Evolutionary conservation across 352 stramenopile genomes (phyloP).

Genomic region (Phytophthora pluvialis): DNA sequence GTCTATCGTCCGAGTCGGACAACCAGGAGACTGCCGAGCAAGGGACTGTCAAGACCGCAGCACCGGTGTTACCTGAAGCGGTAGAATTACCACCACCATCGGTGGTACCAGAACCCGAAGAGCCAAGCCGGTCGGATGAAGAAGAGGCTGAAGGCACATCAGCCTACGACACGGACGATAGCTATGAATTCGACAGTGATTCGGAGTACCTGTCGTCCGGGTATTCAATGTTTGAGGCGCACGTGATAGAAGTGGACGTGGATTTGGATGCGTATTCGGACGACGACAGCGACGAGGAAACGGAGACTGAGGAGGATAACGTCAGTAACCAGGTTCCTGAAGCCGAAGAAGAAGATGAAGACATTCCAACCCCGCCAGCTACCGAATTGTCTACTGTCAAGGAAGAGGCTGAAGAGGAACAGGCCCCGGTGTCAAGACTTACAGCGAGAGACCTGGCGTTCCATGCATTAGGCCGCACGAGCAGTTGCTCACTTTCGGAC

Average conservation of each 20-base stretch:
- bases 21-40: slow-evolving; percentile 16
- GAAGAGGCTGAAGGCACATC: slow-evolving; percentile 27
- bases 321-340: slow-evolving; percentile 17
- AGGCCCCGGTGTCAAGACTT: slow-evolving; percentile 21
- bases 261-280: slow-evolving; percentile 13
- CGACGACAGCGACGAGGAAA: slow-evolving; percentile 15
- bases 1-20: slow-evolving; percentile 5
- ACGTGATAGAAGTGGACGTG: slow-evolving; percentile 14
- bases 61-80: background rate
- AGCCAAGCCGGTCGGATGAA: slow-evolving; percentile 22
- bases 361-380: slow-evolving; percentile 11
- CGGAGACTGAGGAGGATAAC: background rate
- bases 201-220: slow-evolving; percentile 30
- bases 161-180: slow-evolving; percentile 37
- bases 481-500: slow-evolving; percentile 33
- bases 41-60: background rate
- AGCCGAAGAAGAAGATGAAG: slow-evolving; percentile 9
- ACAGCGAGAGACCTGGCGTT: slow-evolving; percentile 41
- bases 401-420: slow-evolving; percentile 28
- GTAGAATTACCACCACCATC: slow-evolving; percentile 14
- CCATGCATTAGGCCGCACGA: slow-evolving; percentile 36
- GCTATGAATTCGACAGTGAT: slow-evolving; percentile 48
- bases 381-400: slow-evolving; percentile 33
- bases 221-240: slow-evolving; percentile 26
- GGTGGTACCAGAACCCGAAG: slow-evolving; percentile 18